These are phyloP conservation scores for Castanospermum australe DNA, from an alignment of 306 rosid genomes.

Conservation along the genomic window DNA sequence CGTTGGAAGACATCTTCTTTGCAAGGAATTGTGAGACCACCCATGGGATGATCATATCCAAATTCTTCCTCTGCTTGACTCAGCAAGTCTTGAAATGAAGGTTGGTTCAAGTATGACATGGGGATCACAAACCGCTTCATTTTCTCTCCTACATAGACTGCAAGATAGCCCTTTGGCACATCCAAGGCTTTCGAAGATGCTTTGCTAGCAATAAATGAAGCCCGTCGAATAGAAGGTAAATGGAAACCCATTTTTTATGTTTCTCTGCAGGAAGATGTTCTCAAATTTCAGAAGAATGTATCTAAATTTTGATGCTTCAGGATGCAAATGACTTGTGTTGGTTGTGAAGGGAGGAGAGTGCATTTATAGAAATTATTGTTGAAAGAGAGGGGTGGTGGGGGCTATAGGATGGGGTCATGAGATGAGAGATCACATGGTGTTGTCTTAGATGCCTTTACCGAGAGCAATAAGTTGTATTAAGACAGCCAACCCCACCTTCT, in stretches of 20 bases:
- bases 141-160: conserved; percentile 45
- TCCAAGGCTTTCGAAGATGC: conserved; percentile 1
- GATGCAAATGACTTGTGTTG: not conserved
- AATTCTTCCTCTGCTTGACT: conserved; percentile 40
- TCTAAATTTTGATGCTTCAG: not conserved
- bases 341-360: not conserved
- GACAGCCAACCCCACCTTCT: not conserved
- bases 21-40: conserved; percentile 45
- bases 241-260: conserved; percentile 23
- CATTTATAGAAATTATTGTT: conserved; percentile 15
- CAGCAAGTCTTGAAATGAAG: conserved; percentile 40
- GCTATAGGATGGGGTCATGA: not conserved
- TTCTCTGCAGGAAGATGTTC: not conserved
- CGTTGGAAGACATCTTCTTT: conserved; percentile 28
- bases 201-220: not conserved
- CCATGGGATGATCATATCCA: conserved; percentile 42
- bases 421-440: conserved; percentile 26
- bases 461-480: not conserved
- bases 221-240: conserved; percentile 19
- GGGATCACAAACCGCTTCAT: conserved; percentile 35
- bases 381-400: too few species aligned
- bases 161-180: conserved; percentile 19
- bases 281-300: not conserved
- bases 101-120: conserved; percentile 39
- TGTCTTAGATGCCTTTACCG: conserved; percentile 15